These are phyloP conservation scores for Pseudozyma thailandica DNA, from an alignment of 1,284 basidiomycete genomes.

Conservation along the genomic window DNA sequence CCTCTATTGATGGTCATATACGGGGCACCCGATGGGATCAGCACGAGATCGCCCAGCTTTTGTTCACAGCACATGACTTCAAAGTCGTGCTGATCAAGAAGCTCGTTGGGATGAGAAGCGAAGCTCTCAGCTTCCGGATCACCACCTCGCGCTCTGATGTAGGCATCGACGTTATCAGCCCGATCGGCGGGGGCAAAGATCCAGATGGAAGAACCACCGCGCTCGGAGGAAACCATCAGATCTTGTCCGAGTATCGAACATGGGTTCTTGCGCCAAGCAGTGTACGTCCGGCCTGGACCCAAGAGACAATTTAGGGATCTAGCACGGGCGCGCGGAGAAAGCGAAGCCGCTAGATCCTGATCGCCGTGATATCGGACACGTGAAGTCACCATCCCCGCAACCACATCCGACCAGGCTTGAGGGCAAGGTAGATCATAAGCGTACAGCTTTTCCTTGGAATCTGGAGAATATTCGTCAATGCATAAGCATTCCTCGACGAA, in stretches of 20 bases:
- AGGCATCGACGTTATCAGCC: slow-evolving; percentile 18
- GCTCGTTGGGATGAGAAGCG: slow-evolving; percentile 23
- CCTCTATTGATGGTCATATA: slow-evolving; percentile 29
- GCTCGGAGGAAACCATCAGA: slow-evolving; percentile 38
- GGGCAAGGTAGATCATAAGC: slow-evolving; percentile 21
- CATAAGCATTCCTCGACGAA: slow-evolving; percentile 20
- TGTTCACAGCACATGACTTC: slow-evolving; percentile 25
- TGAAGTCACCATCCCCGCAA: slow-evolving; percentile 18
- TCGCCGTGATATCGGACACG: slow-evolving; percentile 25
- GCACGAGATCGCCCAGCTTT: slow-evolving; percentile 35
- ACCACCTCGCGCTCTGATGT: slow-evolving; percentile 19
- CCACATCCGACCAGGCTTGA: background rate
- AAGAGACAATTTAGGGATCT: slow-evolving; percentile 15
- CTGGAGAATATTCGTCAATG: background rate
- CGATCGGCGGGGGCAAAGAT: slow-evolving; percentile 19
- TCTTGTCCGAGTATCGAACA: slow-evolving; percentile 44
- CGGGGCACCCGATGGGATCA: slow-evolving; percentile 31
- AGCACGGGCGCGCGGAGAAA: slow-evolving; percentile 1
- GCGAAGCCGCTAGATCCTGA: slow-evolving; percentile 16
- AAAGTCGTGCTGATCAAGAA: slow-evolving; percentile 20
- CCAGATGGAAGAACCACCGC: slow-evolving; percentile 26
- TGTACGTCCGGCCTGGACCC: slow-evolving; percentile 23
- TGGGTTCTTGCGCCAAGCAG: slow-evolving; percentile 22
- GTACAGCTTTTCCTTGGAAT: slow-evolving; percentile 19
- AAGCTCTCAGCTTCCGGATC: slow-evolving; percentile 13